Conservation (phyloP, 2,329 filamentous ascomycete genomes). For the Cladosporium sp. region DNA sequence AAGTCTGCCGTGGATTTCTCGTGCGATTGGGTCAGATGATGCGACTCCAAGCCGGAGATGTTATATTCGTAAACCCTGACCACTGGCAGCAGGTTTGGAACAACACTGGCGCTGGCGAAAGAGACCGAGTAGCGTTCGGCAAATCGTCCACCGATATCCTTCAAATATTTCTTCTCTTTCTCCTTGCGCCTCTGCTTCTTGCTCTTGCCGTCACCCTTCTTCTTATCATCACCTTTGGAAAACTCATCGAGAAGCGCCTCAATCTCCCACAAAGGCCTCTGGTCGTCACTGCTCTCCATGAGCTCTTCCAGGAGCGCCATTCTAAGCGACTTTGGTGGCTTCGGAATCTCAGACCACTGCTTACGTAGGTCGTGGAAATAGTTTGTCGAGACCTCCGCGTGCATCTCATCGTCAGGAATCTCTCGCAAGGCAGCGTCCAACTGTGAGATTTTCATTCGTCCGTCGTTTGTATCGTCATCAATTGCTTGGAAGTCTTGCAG, state of each 20-base stretch:
- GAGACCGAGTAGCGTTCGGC: conserved; percentile 84
- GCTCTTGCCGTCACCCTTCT: conserved; percentile 40
- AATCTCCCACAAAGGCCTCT: conserved; percentile 11
- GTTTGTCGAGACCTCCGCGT: conserved; percentile 67
- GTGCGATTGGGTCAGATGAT: conserved; percentile 20
- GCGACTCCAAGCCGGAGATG: conserved; percentile 71
- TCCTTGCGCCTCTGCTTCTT: conserved; percentile 56
- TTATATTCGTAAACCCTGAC: conserved; percentile 87
- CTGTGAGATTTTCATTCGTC: conserved; percentile 39
- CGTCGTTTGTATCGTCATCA: conserved; percentile 56
- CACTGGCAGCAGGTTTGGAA: conserved; percentile 90
- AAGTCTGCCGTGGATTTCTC: not conserved
- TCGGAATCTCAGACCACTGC: conserved; percentile 75
- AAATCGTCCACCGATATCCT: conserved; percentile 75
- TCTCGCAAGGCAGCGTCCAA: conserved; percentile 11
- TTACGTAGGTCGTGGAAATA: conserved; percentile 79
- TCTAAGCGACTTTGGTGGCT: conserved; percentile 41
- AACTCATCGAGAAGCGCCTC: conserved; percentile 31
- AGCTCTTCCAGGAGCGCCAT: conserved; percentile 9
- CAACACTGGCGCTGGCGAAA: conserved; percentile 80
- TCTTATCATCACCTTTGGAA: conserved; percentile 26
- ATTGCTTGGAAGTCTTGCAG: conserved; percentile 83
- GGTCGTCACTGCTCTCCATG: conserved; percentile 14
- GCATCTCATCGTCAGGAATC: conserved; percentile 52
- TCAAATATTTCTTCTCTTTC: conserved; percentile 54